These are phyloP conservation scores for Mycena floridula DNA, from an alignment of 768 basidiomycete species.

Conservation along the genomic window DNA sequence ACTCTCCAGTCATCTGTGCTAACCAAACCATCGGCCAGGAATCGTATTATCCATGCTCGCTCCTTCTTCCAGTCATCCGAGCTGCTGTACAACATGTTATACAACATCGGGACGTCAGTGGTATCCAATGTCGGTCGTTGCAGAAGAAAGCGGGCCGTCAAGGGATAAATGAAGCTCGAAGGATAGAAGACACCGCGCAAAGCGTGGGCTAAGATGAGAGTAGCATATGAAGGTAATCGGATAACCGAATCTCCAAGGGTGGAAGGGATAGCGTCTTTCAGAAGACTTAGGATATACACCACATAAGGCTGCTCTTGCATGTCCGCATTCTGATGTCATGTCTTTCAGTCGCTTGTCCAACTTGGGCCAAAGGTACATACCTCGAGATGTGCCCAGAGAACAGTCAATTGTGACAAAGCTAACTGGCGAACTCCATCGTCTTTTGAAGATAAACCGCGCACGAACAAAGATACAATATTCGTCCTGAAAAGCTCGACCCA, in stretches of 20 bases:
- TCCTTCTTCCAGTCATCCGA: conserved; percentile 83
- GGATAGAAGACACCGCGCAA: conserved; percentile 82
- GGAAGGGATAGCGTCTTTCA: conserved; percentile 52
- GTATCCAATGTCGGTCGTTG: conserved; percentile 81
- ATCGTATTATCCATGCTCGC: conserved; percentile 82
- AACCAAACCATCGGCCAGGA: conserved; percentile 76
- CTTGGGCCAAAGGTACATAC: conserved; percentile 31
- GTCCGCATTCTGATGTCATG: conserved; percentile 39
- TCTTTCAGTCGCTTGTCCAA: background rate
- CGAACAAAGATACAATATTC: conserved; percentile 67
- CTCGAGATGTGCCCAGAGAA: conserved; percentile 54
- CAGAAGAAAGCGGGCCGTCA: conserved; percentile 81
- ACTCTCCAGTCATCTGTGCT: conserved; percentile 76
- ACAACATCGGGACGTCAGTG: conserved; percentile 87
- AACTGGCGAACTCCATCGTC: conserved; percentile 53
- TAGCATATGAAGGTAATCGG: conserved; percentile 71
- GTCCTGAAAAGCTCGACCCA: conserved; percentile 87
- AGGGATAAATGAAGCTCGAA: conserved; percentile 81
- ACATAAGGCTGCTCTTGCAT: conserved; percentile 79
- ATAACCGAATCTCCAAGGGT: conserved; percentile 32
- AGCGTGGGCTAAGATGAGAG: conserved; percentile 79
- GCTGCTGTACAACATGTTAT: conserved; percentile 77
- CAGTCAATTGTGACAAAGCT: conserved; percentile 55
- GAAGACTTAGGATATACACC: conserved; percentile 56
- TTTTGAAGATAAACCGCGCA: conserved; percentile 67